Evolutionary conservation across 1,284 basidiomycete species (phyloP).

Genomic region (Heliocybe sulcata): DNA sequence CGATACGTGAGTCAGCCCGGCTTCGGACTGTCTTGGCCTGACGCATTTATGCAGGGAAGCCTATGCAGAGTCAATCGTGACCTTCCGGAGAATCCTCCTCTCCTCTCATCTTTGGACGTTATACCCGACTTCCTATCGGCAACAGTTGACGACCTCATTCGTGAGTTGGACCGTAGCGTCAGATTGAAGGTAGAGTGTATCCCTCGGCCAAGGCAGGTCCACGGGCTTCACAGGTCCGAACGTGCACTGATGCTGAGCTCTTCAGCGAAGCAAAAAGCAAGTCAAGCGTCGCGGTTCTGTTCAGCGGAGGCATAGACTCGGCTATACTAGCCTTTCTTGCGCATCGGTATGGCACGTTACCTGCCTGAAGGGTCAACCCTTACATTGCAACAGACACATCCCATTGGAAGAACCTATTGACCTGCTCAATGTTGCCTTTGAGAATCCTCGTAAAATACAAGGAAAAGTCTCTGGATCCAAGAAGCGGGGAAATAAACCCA

Average conservation of each 20-base stretch:
- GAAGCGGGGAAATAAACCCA: slow-evolving; percentile 37
- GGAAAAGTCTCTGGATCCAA: slow-evolving; percentile 28
- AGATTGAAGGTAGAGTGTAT: slow-evolving; percentile 55
- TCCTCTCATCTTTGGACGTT: slow-evolving; percentile 26
- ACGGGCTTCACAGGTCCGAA: slow-evolving; percentile 15
- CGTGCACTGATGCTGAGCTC: background rate
- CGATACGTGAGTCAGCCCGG: background rate
- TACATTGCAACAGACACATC: slow-evolving; percentile 43
- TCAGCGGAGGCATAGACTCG: slow-evolving; percentile 96
- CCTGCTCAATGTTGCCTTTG: slow-evolving; percentile 93
- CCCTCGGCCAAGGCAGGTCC: slow-evolving; percentile 26
- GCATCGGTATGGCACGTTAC: slow-evolving; percentile 43
- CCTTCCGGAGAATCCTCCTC: slow-evolving; percentile 34
- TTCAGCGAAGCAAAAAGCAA: slow-evolving; percentile 20
- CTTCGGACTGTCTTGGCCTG: background rate
- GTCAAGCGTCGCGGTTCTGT: slow-evolving; percentile 79
- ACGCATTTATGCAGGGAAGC: slow-evolving; percentile 28
- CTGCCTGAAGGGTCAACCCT: background rate
- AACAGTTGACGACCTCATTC: slow-evolving; percentile 45
- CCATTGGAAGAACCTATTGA: slow-evolving; percentile 81
- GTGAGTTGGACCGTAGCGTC: slow-evolving; percentile 51
- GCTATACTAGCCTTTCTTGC: slow-evolving; percentile 79
- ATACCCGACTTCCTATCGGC: slow-evolving; percentile 38
- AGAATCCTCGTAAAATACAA: slow-evolving; percentile 75
- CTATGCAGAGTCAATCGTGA: slow-evolving; percentile 37